Evolutionary conservation across 345 rosid species (phyloP).

Genomic region (Lepidium didymum): DNA sequence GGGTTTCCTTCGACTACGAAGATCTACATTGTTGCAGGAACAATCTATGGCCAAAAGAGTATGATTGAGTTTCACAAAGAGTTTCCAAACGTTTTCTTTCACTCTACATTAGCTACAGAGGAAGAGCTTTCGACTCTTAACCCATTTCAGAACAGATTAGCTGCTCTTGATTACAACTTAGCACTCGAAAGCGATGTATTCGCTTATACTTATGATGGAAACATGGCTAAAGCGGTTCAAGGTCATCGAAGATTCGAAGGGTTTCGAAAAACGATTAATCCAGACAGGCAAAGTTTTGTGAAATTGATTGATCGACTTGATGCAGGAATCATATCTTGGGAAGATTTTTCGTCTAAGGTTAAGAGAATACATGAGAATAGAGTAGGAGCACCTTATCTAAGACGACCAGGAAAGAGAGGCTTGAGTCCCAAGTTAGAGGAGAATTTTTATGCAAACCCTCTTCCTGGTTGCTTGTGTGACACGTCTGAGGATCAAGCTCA

Average conservation of each 20-base stretch:
- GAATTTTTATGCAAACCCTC: slow-evolving; percentile 68
- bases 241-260: slow-evolving; percentile 71
- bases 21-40: slow-evolving; percentile 66
- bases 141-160: slow-evolving; percentile 47
- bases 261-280: slow-evolving; percentile 58
- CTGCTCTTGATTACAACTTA: slow-evolving; percentile 61
- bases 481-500: slow-evolving; percentile 17
- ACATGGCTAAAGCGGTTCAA: slow-evolving; percentile 75
- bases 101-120: slow-evolving; percentile 45
- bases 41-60: slow-evolving; percentile 53
- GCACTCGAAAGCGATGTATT: slow-evolving; percentile 63
- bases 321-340: slow-evolving; percentile 38
- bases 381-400: slow-evolving; percentile 43
- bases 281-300: slow-evolving; percentile 56
- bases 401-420: slow-evolving; percentile 33
- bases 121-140: slow-evolving; percentile 42
- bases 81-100: slow-evolving; percentile 47
- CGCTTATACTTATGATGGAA: slow-evolving; percentile 59
- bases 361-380: slow-evolving; percentile 43
- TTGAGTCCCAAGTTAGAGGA: slow-evolving; percentile 40
- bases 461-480: slow-evolving; percentile 65
- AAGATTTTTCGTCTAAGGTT: slow-evolving; percentile 37
- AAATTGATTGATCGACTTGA: slow-evolving; percentile 52
- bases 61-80: slow-evolving; percentile 35
- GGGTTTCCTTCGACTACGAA: slow-evolving; percentile 52